Base-by-base conservation (phyloP, 495 filamentous ascomycete genomes). In the Neurospora discreta region DNA sequence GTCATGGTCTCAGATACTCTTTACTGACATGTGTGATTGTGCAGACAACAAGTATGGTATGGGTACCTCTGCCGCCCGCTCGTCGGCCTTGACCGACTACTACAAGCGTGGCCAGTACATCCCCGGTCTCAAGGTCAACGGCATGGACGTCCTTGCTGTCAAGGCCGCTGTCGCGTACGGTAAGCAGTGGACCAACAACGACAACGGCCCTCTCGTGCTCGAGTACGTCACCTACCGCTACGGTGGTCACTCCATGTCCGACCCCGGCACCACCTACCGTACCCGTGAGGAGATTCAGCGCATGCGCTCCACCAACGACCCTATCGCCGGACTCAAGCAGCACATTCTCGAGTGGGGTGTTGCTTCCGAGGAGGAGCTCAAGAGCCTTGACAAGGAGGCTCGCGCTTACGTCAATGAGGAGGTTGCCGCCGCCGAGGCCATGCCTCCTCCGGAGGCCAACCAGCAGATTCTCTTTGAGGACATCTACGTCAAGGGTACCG, bases 71-170 rank as follows among this genome's bases (percentile, higher is more conserved):
- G 95, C 95, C 73, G 91, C 92, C 80, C 93, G 95, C 77, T 91
- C 95, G 75, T 92, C 95, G 74, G 95, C 95, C 74, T 84, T 97
- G 76, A 98, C 95, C 79, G 96, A 99, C 82, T 99, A 99, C 91
- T 99, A 99, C 90, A 98, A 98, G 89, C 96, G 95, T 84, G 95
- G 95, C 74, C 95, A 99, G 86, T 99, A 98, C 87, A 99, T 99
- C 78, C 95, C 95, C 73, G 95, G 95, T 85, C 89, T 99, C 72
- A 99, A 98, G 87, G 93, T 99, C 81, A 99, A 99, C 85, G 95
- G 93, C 81, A 99, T 99, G 95, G 95, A 99, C 82, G 93, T 98
- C 76, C 92, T 99, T 70, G 95, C 95, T 75, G 95, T 97, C 81
- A 97, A 97, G 89, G 92, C 94, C 69, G 95, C 96, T 71, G 93